Conservation (phyloP, 148 eudicot genomes). For the Vaccinium vitisidaea region DNA sequence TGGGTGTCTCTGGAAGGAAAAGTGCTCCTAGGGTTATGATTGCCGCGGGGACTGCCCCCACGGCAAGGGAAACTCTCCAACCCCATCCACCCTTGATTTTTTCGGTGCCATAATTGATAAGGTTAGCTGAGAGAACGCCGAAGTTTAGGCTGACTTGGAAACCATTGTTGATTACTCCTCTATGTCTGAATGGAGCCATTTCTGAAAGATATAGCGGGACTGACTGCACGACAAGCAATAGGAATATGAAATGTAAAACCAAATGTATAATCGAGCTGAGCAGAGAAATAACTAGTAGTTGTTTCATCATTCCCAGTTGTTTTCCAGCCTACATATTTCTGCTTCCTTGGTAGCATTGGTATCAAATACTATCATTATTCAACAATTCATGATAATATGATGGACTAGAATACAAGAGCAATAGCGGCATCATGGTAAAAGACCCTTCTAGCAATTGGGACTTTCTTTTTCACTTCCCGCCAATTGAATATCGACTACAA, state of each 20-base stretch:
- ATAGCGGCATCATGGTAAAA: not conserved
- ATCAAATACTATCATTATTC: not conserved
- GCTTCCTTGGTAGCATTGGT: not conserved
- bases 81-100: constrained; percentile 20
- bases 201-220: constrained; percentile 18
- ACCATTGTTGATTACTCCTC: constrained; percentile 21
- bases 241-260: not conserved
- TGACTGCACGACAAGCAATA: constrained; percentile 3
- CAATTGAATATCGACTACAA: not conserved
- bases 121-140: constrained; percentile 12
- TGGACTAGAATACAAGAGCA: not conserved
- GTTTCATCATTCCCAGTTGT: not conserved
- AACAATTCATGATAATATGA: not conserved
- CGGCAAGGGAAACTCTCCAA: constrained; percentile 31
- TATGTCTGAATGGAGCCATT: constrained; percentile 18
- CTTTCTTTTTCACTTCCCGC: not conserved
- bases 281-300: not conserved
- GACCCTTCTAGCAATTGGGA: not conserved
- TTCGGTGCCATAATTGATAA: constrained; percentile 10
- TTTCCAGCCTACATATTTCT: not conserved
- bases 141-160: constrained; percentile 16
- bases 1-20: constrained; percentile 16
- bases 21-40: constrained; percentile 5
- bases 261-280: not conserved
- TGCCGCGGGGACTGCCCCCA: constrained; percentile 20